phyloP scores from a whole-genome alignment of 306 rosid species.

The Begonia fuchsioides region DNA sequence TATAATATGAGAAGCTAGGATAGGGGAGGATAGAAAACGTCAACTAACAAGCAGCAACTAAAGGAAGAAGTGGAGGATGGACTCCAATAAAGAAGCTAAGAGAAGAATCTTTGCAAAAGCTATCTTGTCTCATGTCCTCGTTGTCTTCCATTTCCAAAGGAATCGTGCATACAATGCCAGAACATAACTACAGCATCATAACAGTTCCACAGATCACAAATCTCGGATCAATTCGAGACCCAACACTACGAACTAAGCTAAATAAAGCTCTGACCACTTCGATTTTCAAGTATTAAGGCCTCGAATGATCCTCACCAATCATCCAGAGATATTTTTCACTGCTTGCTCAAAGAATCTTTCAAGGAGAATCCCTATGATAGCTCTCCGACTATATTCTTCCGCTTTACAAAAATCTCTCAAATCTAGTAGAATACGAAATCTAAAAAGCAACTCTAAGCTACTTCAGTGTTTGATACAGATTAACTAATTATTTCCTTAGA shows the following conservation, averaged over 20 bases:
- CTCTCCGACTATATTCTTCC: too few relatives aligned
- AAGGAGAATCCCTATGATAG: too few relatives aligned
- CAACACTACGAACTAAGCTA: too few relatives aligned
- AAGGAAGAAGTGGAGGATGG: slow-evolving; percentile 26
- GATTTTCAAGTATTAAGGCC: too few relatives aligned
- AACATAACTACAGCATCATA: slow-evolving; percentile 49
- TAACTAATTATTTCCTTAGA: neutral
- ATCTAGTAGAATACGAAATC: neutral
- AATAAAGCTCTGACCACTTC: too few relatives aligned
- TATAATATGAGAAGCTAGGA: slow-evolving; percentile 16
- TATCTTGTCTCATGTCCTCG: slow-evolving; percentile 17
- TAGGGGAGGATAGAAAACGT: neutral
- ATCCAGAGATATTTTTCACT: too few relatives aligned
- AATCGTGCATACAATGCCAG: slow-evolving; percentile 72
- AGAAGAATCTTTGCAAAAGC: slow-evolving; percentile 10
- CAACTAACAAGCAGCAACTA: slow-evolving; percentile 46
- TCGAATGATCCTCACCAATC: too few relatives aligned
- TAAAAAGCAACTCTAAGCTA: neutral
- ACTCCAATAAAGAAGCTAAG: slow-evolving; percentile 31
- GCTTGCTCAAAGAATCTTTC: too few relatives aligned
- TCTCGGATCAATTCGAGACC: neutral
- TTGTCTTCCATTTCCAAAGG: slow-evolving; percentile 67
- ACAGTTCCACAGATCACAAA: neutral
- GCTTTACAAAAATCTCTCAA: too few relatives aligned
- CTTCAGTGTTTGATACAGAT: neutral